Conservation (phyloP, 495 filamentous ascomycete species). For the Margaritispora aquatica region DNA sequence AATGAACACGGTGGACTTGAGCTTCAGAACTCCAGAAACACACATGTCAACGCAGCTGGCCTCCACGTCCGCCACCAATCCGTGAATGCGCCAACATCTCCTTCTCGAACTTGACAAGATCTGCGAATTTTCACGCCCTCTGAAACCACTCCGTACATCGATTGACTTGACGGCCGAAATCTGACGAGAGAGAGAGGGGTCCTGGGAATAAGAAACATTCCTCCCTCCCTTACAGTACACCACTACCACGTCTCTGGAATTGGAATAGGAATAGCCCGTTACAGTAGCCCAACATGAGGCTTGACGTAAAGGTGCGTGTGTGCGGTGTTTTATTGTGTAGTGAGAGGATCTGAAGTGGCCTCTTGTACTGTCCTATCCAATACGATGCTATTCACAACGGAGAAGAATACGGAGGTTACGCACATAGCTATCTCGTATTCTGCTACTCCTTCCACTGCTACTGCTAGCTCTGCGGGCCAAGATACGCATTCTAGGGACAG, state of each 20-base stretch:
- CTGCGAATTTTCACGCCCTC: not conserved
- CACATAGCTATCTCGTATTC: not conserved
- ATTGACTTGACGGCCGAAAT: not conserved
- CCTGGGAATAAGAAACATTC: slow-evolving; percentile 14
- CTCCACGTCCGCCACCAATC: not conserved
- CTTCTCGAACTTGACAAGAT: not conserved
- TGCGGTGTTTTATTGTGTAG: not conserved
- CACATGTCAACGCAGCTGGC: not conserved
- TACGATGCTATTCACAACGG: not conserved
- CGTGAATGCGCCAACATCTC: not conserved
- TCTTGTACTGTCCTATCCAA: not conserved
- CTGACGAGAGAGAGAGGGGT: not conserved
- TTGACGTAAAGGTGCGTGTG: slow-evolving; percentile 80
- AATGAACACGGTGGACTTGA: not conserved
- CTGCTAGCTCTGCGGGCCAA: too few relatives aligned
- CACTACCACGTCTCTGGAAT: too few relatives aligned
- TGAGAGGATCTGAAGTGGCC: not conserved
- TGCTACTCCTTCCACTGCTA: not conserved
- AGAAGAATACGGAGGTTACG: not conserved
- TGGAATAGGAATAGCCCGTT: slow-evolving; percentile 10
- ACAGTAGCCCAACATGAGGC: slow-evolving; percentile 71
- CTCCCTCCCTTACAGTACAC: slow-evolving; percentile 8
- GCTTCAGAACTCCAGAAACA: not conserved
- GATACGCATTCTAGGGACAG: not conserved
- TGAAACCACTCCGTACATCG: not conserved